Evolutionary conservation across 2,329 filamentous ascomycete genomes (phyloP).

Genomic region (Madurella fahalii): DNA sequence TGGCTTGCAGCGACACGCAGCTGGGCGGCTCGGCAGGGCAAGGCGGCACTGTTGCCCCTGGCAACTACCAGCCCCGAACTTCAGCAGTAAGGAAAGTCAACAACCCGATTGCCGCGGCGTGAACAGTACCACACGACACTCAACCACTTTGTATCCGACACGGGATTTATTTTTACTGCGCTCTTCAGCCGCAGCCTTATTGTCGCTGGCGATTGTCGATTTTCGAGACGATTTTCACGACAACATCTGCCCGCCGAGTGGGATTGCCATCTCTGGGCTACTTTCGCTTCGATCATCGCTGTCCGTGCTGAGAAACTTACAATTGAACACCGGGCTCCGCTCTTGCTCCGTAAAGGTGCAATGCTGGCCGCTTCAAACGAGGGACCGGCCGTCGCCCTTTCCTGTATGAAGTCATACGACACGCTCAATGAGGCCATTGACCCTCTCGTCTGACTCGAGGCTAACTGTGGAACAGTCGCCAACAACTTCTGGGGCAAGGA

Average conservation of each 20-base stretch:
- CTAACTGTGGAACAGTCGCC: constrained; percentile 58
- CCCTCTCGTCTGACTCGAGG: not conserved
- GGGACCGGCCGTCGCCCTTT: constrained; percentile 28
- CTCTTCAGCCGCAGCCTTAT: not conserved
- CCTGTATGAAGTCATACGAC: constrained; percentile 21
- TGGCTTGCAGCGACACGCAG: not conserved
- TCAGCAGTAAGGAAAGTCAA: constrained; percentile 12
- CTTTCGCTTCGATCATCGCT: not conserved
- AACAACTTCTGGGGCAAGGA: constrained; percentile 99
- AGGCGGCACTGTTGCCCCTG: constrained; percentile 8
- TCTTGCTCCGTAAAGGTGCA: constrained; percentile 16
- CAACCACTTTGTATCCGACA: not conserved
- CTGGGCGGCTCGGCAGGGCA: constrained; percentile 7
- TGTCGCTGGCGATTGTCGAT: constrained; percentile 8
- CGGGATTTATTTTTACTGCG: not conserved
- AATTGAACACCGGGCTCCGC: constrained; percentile 10
- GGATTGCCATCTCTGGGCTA: not conserved
- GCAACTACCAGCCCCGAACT: constrained; percentile 9
- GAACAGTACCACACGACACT: constrained; percentile 3
- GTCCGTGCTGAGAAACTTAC: not conserved
- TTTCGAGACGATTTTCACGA: not conserved
- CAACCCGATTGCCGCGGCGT: constrained; percentile 8
- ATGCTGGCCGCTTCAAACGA: constrained; percentile 26
- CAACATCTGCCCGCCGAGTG: not conserved
- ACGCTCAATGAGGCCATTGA: not conserved